These are phyloP conservation scores for Leptographium lundbergii DNA, from an alignment of 2,329 filamentous ascomycete species.

Conservation along the genomic window DNA sequence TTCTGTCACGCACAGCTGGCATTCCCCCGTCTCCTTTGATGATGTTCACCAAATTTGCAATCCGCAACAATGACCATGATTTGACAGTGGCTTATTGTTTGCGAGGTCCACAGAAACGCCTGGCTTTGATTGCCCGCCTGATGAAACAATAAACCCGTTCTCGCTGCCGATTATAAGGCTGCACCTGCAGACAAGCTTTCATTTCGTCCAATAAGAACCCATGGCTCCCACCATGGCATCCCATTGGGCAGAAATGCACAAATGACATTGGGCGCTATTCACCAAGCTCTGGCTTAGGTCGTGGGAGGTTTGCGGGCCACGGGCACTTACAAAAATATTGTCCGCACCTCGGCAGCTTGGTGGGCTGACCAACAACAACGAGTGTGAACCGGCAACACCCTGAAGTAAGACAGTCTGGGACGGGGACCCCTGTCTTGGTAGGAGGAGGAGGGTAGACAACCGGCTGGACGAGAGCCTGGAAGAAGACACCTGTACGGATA, in stretches of 20 bases:
- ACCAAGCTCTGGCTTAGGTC: background rate
- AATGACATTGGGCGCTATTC: slow-evolving; percentile 6
- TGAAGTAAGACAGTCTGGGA: background rate
- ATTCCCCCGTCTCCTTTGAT: background rate
- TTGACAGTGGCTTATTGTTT: slow-evolving; percentile 8
- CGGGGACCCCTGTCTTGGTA: background rate
- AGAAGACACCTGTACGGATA: background rate
- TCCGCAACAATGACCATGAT: slow-evolving; percentile 2
- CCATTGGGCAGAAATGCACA: slow-evolving; percentile 13
- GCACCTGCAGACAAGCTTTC: background rate
- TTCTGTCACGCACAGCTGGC: background rate
- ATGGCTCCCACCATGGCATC: slow-evolving; percentile 1
- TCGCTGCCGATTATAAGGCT: slow-evolving; percentile 7
- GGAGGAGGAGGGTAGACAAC: background rate
- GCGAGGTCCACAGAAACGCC: background rate
- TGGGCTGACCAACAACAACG: background rate
- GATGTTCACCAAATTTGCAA: background rate
- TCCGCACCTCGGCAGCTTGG: background rate
- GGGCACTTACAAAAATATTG: background rate
- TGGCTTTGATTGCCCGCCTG: slow-evolving; percentile 11
- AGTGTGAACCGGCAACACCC: background rate
- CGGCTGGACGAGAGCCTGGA: background rate
- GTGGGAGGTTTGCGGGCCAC: background rate
- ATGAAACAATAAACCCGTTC: background rate
- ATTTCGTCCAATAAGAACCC: slow-evolving; percentile 5